Percentiles rank a stretch among this genome's conserved stretches.
Evolutionary conservation across 108 stramenopile species (phyloP).

Genomic region (Schizochytrium sp.): DNA sequence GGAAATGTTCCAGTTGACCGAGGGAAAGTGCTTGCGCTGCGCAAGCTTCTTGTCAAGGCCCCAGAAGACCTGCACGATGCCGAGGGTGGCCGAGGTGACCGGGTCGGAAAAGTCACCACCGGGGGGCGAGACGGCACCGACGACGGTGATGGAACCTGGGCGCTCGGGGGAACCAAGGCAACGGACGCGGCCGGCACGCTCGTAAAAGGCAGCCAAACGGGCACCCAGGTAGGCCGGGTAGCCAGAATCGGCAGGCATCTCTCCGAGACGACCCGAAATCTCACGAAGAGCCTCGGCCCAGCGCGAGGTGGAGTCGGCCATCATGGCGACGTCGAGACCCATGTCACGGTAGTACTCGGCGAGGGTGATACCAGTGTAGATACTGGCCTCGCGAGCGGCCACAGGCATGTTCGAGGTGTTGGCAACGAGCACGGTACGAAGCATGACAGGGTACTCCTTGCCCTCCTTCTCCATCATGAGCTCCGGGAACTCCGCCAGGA

Average conservation of each 20-base stretch:
- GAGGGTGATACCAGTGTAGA: constrained; percentile 97
- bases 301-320: constrained; percentile 99
- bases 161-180: constrained; percentile 94
- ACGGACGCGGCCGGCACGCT: constrained; percentile 94
- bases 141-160: constrained; percentile 95
- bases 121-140: constrained; percentile 97
- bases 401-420: constrained; percentile 99
- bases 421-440: constrained; percentile 98
- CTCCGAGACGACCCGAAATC: constrained; percentile 98
- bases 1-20: constrained; percentile 97
- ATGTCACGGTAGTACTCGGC: constrained; percentile 98
- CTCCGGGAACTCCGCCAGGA: constrained; percentile 98
- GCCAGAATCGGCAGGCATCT: constrained; percentile 99
- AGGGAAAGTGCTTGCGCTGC: constrained; percentile 99
- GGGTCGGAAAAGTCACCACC: constrained; percentile 99
- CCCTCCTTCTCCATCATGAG: constrained; percentile 83
- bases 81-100: constrained; percentile 95
- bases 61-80: constrained; percentile 99
- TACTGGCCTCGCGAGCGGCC: constrained; percentile 98
- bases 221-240: constrained; percentile 99
- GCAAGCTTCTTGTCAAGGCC: constrained; percentile 99
- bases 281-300: constrained; percentile 99
- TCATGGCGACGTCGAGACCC: constrained; percentile 99
- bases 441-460: constrained; percentile 98
- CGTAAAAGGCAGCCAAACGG: constrained; percentile 99